Percentiles rank a stretch among this genome's conserved stretches.
phyloP scores from a whole-genome alignment of 805 yeast species.

The Teunomyces pallodes region DNA sequence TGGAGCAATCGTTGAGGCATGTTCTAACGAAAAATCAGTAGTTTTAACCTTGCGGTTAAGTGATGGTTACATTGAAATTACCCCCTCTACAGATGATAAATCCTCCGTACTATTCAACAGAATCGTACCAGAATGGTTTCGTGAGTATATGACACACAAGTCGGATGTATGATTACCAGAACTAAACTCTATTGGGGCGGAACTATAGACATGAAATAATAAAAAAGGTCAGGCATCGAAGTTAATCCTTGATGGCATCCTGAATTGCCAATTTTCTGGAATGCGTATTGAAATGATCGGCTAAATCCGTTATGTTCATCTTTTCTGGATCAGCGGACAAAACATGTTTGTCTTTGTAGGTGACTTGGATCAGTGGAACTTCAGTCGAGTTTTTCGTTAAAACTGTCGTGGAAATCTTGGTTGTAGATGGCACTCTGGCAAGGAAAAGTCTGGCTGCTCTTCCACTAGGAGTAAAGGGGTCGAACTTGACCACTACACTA shows the following conservation, averaged over 20 bases:
- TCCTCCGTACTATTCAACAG: conserved; percentile 6
- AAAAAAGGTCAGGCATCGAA: neutral
- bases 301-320: conserved; percentile 65
- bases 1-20: neutral
- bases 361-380: conserved; percentile 66
- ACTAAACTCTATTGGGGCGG: conserved; percentile 3
- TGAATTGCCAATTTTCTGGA: conserved; percentile 74
- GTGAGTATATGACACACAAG: conserved; percentile 6
- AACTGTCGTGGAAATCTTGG: conserved; percentile 65
- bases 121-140: conserved; percentile 18
- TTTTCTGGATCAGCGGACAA: conserved; percentile 64
- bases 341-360: conserved; percentile 73
- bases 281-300: conserved; percentile 71
- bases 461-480: conserved; percentile 65
- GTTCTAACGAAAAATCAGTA: neutral
- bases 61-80: neutral
- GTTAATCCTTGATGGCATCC: conserved; percentile 53
- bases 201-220: neutral
- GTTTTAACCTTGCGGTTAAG: neutral
- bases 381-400: conserved; percentile 45
- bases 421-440: conserved; percentile 74
- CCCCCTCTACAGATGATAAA: neutral
- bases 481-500: conserved; percentile 70
- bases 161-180: conserved; percentile 3
- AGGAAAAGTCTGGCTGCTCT: conserved; percentile 78